These are phyloP conservation scores for Ambrosia artemisiifolia DNA, from an alignment of 129 eudicot genomes.

Conservation along the genomic window DNA sequence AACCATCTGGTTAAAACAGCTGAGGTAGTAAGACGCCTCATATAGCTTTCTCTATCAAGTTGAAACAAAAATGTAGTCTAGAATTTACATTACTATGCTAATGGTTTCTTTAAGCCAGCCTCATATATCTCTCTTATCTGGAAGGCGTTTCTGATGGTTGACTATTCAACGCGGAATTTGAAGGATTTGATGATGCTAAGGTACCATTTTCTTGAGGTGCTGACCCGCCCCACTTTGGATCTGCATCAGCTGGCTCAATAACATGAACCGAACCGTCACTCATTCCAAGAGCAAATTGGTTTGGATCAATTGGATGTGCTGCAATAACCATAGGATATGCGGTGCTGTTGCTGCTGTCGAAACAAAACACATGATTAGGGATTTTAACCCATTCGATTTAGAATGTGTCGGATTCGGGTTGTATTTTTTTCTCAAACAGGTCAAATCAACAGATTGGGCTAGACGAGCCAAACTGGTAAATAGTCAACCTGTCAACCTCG, in stretches of 20 bases:
- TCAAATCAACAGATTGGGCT: background rate
- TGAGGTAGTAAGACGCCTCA: constrained; percentile 19
- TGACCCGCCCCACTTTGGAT: constrained; percentile 71
- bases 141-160: constrained; percentile 91
- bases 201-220: constrained; percentile 51
- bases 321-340: constrained; percentile 71
- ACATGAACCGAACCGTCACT: constrained; percentile 76
- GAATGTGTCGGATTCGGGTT: background rate
- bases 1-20: too few relatives aligned
- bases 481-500: background rate
- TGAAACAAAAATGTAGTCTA: constrained; percentile 27
- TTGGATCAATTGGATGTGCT: constrained; percentile 68
- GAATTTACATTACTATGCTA: constrained; percentile 21
- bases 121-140: constrained; percentile 41
- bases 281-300: constrained; percentile 85
- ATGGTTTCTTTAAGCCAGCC: constrained; percentile 10
- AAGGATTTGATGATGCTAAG: constrained; percentile 53
- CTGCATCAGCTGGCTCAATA: constrained; percentile 72
- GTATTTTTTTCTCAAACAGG: background rate
- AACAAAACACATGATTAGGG: constrained; percentile 12
- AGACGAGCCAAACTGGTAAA: background rate
- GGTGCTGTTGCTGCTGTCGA: constrained; percentile 48
- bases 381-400: background rate
- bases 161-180: constrained; percentile 68
- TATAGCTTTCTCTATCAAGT: constrained; percentile 20